A percentile compares a stretch with the other conserved stretches of the same genome.
phyloP scores from a whole-genome alignment of 2,329 filamentous ascomycete genomes.

The Blumeria hordei region DNA sequence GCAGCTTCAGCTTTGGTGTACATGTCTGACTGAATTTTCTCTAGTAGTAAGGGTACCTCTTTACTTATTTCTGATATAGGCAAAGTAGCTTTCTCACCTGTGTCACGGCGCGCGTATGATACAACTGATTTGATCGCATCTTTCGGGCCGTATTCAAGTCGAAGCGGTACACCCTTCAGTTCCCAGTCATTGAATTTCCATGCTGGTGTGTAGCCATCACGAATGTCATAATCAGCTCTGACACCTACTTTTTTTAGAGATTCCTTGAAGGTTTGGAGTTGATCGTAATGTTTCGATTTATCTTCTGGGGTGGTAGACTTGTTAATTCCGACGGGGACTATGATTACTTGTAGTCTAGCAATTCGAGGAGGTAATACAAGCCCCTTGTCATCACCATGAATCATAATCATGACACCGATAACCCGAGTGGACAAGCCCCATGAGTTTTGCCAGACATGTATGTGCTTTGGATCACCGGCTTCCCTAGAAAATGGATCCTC shows the following conservation, averaged over 20 bases:
- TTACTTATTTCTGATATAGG: conserved; percentile 48
- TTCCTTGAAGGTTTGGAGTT: conserved; percentile 46
- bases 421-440: conserved; percentile 95
- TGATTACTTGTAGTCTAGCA: conserved; percentile 60
- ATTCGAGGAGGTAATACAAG: conserved; percentile 81
- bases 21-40: conserved; percentile 73
- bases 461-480: conserved; percentile 50
- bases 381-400: conserved; percentile 88
- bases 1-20: conserved; percentile 46
- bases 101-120: conserved; percentile 69
- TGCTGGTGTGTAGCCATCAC: conserved; percentile 76
- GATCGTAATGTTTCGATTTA: conserved; percentile 47
- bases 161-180: conserved; percentile 78
- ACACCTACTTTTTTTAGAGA: conserved; percentile 50
- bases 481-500: conserved; percentile 59
- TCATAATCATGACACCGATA: conserved; percentile 97
- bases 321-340: conserved; percentile 82
- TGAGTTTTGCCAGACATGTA: conserved; percentile 95
- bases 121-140: conserved; percentile 71
- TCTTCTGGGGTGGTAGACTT: conserved; percentile 69
- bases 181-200: conserved; percentile 99
- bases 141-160: conserved; percentile 88
- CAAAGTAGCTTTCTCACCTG: conserved; percentile 59
- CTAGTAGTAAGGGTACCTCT: conserved; percentile 57
- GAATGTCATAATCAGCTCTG: conserved; percentile 57